Evolutionary conservation across 2,329 filamentous ascomycete species (phyloP).

Genomic region (Fonsecaea monophora): DNA sequence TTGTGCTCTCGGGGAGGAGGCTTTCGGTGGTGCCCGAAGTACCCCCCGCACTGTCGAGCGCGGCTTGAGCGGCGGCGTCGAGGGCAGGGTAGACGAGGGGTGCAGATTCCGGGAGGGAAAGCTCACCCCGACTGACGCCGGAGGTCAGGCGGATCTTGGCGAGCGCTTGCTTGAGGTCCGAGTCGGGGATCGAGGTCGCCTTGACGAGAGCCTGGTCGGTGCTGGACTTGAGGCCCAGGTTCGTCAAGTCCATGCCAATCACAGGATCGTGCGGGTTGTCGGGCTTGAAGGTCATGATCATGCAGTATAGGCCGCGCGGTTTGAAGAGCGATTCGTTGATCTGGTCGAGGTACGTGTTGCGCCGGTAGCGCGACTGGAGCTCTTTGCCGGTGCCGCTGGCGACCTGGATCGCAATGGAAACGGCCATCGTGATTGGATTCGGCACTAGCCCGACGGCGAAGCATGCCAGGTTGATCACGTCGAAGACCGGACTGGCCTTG

Average conservation of each 20-base stretch:
- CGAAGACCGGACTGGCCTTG: slow-evolving; percentile 34
- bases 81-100: slow-evolving; percentile 56
- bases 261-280: slow-evolving; percentile 42
- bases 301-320: slow-evolving; percentile 62
- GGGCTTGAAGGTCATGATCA: slow-evolving; percentile 63
- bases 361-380: slow-evolving; percentile 43
- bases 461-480: slow-evolving; percentile 38
- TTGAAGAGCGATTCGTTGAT: slow-evolving; percentile 65
- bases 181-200: slow-evolving; percentile 38
- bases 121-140: slow-evolving; percentile 46
- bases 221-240: slow-evolving; percentile 25
- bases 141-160: slow-evolving; percentile 32
- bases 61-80: slow-evolving; percentile 26
- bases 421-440: slow-evolving; percentile 35
- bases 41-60: slow-evolving; percentile 5
- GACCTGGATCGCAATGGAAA: slow-evolving; percentile 33
- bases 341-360: slow-evolving; percentile 62
- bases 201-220: slow-evolving; percentile 42
- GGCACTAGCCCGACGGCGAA: slow-evolving; percentile 34
- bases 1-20: slow-evolving; percentile 25
- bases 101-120: slow-evolving; percentile 54
- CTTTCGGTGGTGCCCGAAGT: neutral
- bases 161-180: slow-evolving; percentile 25
- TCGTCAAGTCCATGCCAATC: slow-evolving; percentile 44
- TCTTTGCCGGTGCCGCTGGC: slow-evolving; percentile 29